phyloP scores from a whole-genome alignment of 495 filamentous ascomycete genomes.

The Aspergillus steynii region DNA sequence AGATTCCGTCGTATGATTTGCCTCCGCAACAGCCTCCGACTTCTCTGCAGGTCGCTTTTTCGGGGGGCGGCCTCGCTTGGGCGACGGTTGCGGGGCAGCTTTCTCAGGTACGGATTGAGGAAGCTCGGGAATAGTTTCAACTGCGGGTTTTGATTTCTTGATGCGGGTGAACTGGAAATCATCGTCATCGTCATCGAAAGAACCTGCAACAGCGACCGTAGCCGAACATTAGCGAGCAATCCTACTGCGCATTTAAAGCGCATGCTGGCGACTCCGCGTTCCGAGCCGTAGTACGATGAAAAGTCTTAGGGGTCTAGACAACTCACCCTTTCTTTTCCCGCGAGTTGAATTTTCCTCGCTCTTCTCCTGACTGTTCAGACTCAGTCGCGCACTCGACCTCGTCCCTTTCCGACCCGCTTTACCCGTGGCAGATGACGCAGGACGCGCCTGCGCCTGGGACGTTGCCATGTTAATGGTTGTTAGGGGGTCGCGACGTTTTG shows the following conservation, averaged over 20 bases:
- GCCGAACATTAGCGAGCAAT: conserved; percentile 13
- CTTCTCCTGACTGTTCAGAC: conserved; percentile 40
- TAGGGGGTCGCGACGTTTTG: conserved; percentile 47
- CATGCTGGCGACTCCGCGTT: background rate
- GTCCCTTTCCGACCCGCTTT: conserved; percentile 28
- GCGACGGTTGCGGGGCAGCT: conserved; percentile 33
- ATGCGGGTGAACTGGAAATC: conserved; percentile 56
- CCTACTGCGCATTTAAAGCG: background rate
- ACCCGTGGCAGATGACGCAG: conserved; percentile 32
- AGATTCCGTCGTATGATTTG: conserved; percentile 28
- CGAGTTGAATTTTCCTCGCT: conserved; percentile 25
- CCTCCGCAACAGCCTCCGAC: conserved; percentile 12
- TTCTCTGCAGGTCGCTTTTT: conserved; percentile 40
- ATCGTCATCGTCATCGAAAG: conserved; percentile 55
- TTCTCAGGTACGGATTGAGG: conserved; percentile 30
- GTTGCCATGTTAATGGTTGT: conserved; percentile 45
- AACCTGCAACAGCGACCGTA: conserved; percentile 24
- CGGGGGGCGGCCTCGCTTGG: conserved; percentile 38
- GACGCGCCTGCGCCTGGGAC: conserved; percentile 45
- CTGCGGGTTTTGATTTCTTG: conserved; percentile 42
- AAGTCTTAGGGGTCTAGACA: background rate
- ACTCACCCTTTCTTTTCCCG: conserved; percentile 47
- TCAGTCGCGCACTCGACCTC: conserved; percentile 42
- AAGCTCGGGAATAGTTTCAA: conserved; percentile 27
- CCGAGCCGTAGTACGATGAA: background rate